Conservation (phyloP, 768 basidiomycete genomes). For the Imleria badia region DNA sequence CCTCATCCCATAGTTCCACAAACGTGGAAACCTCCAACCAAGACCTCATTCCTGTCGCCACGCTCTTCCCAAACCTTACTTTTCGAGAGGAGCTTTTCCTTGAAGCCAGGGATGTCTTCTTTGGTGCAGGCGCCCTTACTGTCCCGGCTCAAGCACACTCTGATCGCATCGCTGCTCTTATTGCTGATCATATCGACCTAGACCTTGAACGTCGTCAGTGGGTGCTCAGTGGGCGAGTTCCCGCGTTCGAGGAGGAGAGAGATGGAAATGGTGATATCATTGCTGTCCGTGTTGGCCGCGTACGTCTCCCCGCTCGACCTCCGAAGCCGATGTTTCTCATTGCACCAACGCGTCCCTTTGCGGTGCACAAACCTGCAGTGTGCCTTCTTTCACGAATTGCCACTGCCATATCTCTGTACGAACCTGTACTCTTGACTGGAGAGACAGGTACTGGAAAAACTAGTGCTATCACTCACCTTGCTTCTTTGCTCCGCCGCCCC, state of each 20-base stretch:
- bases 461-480: conserved; percentile 83
- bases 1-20: conserved; percentile 45
- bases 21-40: conserved; percentile 33
- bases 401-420: conserved; percentile 64
- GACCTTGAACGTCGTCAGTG: conserved; percentile 69
- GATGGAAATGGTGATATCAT: conserved; percentile 60
- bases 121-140: conserved; percentile 65
- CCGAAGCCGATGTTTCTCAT: conserved; percentile 35
- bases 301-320: conserved; percentile 50
- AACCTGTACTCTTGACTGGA: conserved; percentile 90
- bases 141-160: conserved; percentile 49
- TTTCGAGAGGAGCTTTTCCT: conserved; percentile 87
- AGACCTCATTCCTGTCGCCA: conserved; percentile 35
- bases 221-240: conserved; percentile 63
- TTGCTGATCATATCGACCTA: conserved; percentile 65
- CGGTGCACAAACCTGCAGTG: conserved; percentile 83
- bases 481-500: conserved; percentile 69
- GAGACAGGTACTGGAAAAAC: conserved; percentile 99
- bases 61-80: conserved; percentile 65
- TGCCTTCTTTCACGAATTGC: conserved; percentile 78
- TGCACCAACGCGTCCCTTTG: conserved; percentile 63
- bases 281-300: conserved; percentile 62
- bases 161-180: conserved; percentile 47
- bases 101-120: conserved; percentile 90
- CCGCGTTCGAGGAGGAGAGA: conserved; percentile 66